These are phyloP conservation scores for Nannochloris sp. DNA, from an alignment of 139 green algal genomes.

Conservation along the genomic window DNA sequence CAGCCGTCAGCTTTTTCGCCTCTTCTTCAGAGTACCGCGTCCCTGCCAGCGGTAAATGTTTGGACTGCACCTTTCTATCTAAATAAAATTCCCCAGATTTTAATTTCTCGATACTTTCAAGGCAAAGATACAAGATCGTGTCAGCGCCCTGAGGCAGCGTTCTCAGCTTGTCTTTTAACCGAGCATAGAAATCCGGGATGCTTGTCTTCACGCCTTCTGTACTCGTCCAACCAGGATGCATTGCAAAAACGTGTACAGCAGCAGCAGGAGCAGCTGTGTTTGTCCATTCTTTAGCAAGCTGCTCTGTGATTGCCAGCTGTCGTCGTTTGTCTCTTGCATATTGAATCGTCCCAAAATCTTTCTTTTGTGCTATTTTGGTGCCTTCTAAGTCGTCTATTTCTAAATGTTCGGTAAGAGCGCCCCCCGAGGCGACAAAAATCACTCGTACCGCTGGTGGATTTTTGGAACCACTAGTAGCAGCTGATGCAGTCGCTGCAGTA, in stretches of 20 bases:
- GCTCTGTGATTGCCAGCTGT: slow-evolving; percentile 25
- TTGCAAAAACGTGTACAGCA: background rate
- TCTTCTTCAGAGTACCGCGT: slow-evolving; percentile 34
- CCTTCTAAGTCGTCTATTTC: slow-evolving; percentile 40
- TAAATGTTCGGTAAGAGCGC: slow-evolving; percentile 45
- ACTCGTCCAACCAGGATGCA: slow-evolving; percentile 44
- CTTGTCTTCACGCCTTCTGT: slow-evolving; percentile 53
- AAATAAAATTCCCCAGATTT: slow-evolving; percentile 57
- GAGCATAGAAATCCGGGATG: slow-evolving; percentile 54
- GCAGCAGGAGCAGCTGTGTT: no score
- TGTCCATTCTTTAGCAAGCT: slow-evolving; percentile 37
- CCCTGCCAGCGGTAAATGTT: slow-evolving; percentile 44
- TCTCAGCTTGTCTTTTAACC: slow-evolving; percentile 41
- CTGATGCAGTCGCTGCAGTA: background rate
- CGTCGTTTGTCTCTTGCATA: slow-evolving; percentile 59
- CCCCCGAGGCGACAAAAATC: slow-evolving; percentile 50
- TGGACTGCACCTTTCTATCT: slow-evolving; percentile 39
- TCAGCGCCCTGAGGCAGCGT: slow-evolving; percentile 43
- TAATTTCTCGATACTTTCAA: slow-evolving; percentile 40
- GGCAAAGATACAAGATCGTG: slow-evolving; percentile 52
- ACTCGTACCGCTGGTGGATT: slow-evolving; percentile 28
- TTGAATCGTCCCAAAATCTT: slow-evolving; percentile 10
- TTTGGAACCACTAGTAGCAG: no score
- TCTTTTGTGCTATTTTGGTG: slow-evolving; percentile 4
- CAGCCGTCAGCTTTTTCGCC: slow-evolving; percentile 29